Percentiles rank a stretch among this genome's conserved stretches.
Evolutionary conservation across 139 green algal species (phyloP).

Genomic region (Haematococcus lacustris): DNA sequence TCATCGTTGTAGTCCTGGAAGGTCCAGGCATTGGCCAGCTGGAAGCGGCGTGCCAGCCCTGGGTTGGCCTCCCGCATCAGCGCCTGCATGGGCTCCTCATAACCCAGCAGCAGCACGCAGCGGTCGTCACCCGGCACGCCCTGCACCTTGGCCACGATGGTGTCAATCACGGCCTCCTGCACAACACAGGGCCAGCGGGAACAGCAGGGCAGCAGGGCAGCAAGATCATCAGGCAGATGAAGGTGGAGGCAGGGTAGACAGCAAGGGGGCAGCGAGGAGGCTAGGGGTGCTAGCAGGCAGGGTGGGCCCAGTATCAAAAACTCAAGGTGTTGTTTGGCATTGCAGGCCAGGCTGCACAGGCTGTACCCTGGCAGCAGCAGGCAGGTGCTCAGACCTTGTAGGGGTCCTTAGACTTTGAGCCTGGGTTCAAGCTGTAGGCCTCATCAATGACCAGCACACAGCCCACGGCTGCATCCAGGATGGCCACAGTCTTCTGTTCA

Average conservation of each 20-base stretch:
- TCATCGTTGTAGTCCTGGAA: slow-evolving; percentile 34
- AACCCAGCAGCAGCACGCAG: slow-evolving; percentile 49
- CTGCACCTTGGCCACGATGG: slow-evolving; percentile 45
- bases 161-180: slow-evolving; percentile 37
- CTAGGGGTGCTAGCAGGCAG: too few species aligned
- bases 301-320: too few species aligned
- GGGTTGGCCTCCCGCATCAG: slow-evolving; percentile 45
- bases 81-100: slow-evolving; percentile 33
- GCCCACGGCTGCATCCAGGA: slow-evolving; percentile 32
- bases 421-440: slow-evolving; percentile 30
- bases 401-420: slow-evolving; percentile 7
- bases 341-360: too few species aligned
- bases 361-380: too few species aligned
- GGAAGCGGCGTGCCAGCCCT: slow-evolving; percentile 39
- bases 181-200: too few species aligned
- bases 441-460: slow-evolving; percentile 53
- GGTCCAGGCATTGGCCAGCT: slow-evolving; percentile 16
- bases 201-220: too few species aligned
- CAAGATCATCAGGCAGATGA: too few species aligned
- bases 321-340: too few species aligned
- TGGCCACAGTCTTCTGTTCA: slow-evolving; percentile 36
- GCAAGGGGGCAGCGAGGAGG: too few species aligned
- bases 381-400: too few species aligned
- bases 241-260: too few species aligned
- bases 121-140: slow-evolving; percentile 43